Percentiles rank a stretch among this genome's conserved stretches.
These are phyloP conservation scores for Endoconidiophora polonica DNA, from an alignment of 2,329 filamentous ascomycete species.

Conservation along the genomic window DNA sequence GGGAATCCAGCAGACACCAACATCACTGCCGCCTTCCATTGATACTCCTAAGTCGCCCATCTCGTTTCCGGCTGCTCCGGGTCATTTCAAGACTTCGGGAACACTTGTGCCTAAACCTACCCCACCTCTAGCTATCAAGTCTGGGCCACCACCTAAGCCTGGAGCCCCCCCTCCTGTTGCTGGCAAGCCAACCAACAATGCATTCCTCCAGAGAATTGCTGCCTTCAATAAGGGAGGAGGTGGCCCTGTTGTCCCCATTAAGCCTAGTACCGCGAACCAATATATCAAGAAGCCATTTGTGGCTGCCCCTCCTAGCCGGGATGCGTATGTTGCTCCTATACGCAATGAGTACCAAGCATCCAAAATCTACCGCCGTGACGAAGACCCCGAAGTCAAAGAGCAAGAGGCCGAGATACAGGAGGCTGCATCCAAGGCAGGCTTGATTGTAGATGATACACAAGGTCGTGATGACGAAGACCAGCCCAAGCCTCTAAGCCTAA, in stretches of 20 bases:
- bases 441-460: conserved; percentile 31
- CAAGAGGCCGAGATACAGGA: conserved; percentile 49
- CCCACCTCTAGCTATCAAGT: conserved; percentile 20
- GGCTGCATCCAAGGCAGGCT: conserved; percentile 50
- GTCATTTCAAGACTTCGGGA: conserved; percentile 16
- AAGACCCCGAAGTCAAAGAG: conserved; percentile 59
- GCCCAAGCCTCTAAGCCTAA: conserved; percentile 82
- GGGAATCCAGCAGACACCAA: conserved; percentile 18
- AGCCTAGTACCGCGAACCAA: conserved; percentile 51
- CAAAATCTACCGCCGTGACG: conserved; percentile 71
- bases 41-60: conserved; percentile 17
- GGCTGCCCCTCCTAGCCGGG: conserved; percentile 78
- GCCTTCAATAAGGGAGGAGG: conserved; percentile 88
- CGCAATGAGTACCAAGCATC: conserved; percentile 48
- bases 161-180: conserved; percentile 47
- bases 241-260: conserved; percentile 77
- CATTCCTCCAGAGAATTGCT: conserved; percentile 90
- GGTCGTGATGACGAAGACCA: conserved; percentile 53
- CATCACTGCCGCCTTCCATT: conserved; percentile 17
- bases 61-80: conserved; percentile 17
- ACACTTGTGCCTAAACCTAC: conserved; percentile 22
- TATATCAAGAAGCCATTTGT: conserved; percentile 98
- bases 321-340: conserved; percentile 70
- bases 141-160: conserved; percentile 22
- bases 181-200: conserved; percentile 58